A percentile compares a stretch with the other conserved stretches of the same genome.
Evolutionary conservation across 148 eudicot species (phyloP).

Genomic region (Mesembryanthemum crystallinum): DNA sequence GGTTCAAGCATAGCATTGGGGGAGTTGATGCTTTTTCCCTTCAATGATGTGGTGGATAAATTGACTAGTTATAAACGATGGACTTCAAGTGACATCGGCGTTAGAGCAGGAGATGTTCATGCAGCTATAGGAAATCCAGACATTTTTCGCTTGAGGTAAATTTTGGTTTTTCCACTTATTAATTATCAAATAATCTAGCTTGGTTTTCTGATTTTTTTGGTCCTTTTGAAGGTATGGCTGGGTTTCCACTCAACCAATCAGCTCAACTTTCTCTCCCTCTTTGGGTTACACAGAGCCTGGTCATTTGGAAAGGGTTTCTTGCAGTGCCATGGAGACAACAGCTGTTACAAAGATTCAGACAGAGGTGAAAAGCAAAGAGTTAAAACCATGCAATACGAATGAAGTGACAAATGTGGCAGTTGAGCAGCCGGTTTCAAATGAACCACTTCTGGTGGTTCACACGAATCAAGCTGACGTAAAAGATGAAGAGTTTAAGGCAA

Average conservation of each 20-base stretch:
- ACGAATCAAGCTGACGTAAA: conserved; percentile 17
- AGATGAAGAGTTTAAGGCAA: conserved; percentile 29
- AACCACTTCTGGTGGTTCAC: conserved; percentile 14
- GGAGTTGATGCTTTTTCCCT: conserved; percentile 72
- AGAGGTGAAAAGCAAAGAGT: conserved; percentile 16
- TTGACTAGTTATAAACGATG: conserved; percentile 44
- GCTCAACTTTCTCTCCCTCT: conserved; percentile 23
- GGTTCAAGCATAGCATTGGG: conserved; percentile 55
- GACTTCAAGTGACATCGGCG: conserved; percentile 49
- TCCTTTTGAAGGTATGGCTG: conserved; percentile 74
- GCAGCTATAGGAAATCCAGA: conserved; percentile 57
- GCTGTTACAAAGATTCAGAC: conserved; percentile 18
- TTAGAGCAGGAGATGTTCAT: conserved; percentile 63
- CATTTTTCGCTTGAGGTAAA: conserved; percentile 75
- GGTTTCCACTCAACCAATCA: conserved; percentile 42
- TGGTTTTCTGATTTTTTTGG: conserved; percentile 29
- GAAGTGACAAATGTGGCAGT: conserved; percentile 15
- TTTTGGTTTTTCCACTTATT: conserved; percentile 7
- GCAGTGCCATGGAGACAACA: conserved; percentile 18
- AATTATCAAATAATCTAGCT: neutral
- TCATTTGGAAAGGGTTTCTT: conserved; percentile 20
- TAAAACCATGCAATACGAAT: conserved; percentile 13
- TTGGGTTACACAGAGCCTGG: conserved; percentile 25
- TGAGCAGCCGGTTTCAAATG: conserved; percentile 25
- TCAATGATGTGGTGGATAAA: conserved; percentile 29